Conservation (phyloP, 306 rosid species). For the Herpetospermum pedunculosum region DNA sequence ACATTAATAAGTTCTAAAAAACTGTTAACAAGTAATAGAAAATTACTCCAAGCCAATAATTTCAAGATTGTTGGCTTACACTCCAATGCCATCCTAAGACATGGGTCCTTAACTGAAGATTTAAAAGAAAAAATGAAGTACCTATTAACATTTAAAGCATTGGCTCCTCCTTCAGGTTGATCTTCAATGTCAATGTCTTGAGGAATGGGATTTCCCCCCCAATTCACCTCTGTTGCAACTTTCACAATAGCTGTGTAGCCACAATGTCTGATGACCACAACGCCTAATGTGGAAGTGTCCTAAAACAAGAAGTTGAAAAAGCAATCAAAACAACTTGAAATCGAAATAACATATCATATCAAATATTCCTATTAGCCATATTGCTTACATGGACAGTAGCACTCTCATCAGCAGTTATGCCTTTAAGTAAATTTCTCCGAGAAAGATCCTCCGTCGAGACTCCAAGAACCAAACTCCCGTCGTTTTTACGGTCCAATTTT, state of each 20-base stretch:
- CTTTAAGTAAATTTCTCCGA: conserved; percentile 84
- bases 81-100: not conserved
- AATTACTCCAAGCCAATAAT: not conserved
- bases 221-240: conserved; percentile 46
- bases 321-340: conserved; percentile 1
- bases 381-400: conserved; percentile 91
- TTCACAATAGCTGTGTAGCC: conserved; percentile 95
- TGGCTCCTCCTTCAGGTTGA: conserved; percentile 96
- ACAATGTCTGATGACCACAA: conserved; percentile 71
- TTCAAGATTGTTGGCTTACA: not conserved
- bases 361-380: not conserved
- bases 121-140: conserved; percentile 3
- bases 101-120: not conserved
- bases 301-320: conserved; percentile 25
- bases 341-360: not conserved
- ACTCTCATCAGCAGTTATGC: conserved; percentile 97
- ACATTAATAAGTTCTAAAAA: conserved; percentile 16
- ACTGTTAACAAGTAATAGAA: not conserved
- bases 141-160: conserved; percentile 93
- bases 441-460: conserved; percentile 60
- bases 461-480: conserved; percentile 70
- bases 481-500: conserved; percentile 77
- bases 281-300: conserved; percentile 86
- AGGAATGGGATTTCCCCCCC: conserved; percentile 43
- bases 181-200: conserved; percentile 75